Evolutionary conservation across 768 basidiomycete species (phyloP).

Genomic region (Harrya chromipes): DNA sequence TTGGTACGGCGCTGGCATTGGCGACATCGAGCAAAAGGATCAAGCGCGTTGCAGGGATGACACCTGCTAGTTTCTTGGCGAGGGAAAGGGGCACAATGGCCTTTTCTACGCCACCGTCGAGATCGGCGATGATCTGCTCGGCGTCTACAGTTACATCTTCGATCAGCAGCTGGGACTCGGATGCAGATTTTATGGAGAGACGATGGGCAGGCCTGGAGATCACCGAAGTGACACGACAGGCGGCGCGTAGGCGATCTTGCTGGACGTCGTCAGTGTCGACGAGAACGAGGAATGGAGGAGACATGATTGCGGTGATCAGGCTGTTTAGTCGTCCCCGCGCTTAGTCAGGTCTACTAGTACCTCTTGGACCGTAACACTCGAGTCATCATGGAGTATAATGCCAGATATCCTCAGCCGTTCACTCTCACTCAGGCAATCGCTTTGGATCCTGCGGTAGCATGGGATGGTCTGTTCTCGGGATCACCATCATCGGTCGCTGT

Average conservation of each 20-base stretch:
- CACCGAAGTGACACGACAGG: conserved; percentile 76
- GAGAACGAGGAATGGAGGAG: conserved; percentile 53
- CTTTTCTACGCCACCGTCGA: conserved; percentile 80
- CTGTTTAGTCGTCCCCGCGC: not conserved
- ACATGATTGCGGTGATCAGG: conserved; percentile 10
- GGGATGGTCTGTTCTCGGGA: conserved; percentile 52
- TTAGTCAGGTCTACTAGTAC: conserved; percentile 17
- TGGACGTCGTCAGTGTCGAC: conserved; percentile 43
- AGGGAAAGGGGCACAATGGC: conserved; percentile 69
- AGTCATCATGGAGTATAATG: conserved; percentile 57
- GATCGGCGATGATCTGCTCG: conserved; percentile 58
- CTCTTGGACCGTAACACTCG: not conserved
- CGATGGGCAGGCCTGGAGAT: conserved; percentile 44
- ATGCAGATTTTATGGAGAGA: conserved; percentile 30
- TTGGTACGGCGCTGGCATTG: conserved; percentile 71
- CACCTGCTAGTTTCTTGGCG: conserved; percentile 63
- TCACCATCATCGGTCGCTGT: not conserved
- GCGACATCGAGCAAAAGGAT: conserved; percentile 73
- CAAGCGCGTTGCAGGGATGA: conserved; percentile 68
- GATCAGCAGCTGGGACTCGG: conserved; percentile 55
- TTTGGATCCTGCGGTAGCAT: conserved; percentile 64
- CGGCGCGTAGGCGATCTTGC: conserved; percentile 50
- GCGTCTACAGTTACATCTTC: conserved; percentile 46
- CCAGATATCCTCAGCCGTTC: conserved; percentile 74
- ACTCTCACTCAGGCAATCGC: conserved; percentile 59